A percentile compares a stretch with the other conserved stretches of the same genome.
phyloP scores from a whole-genome alignment of 768 basidiomycete genomes.

The Trametes meyenii region DNA sequence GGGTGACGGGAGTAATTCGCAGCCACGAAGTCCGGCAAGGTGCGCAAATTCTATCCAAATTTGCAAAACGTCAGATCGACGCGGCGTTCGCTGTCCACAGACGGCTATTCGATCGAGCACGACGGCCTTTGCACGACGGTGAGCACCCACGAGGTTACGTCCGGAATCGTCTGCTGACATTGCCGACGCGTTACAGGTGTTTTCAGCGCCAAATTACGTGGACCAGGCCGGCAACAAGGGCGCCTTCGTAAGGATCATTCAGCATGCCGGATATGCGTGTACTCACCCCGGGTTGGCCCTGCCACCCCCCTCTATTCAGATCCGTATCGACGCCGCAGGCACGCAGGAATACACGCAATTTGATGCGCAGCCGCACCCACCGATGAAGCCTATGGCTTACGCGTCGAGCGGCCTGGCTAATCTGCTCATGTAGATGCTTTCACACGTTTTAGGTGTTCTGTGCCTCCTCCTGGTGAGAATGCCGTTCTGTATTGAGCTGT shows the following conservation, averaged over 20 bases:
- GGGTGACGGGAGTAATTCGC: conserved; percentile 86
- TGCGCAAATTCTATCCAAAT: conserved; percentile 36
- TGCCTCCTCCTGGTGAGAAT: background rate
- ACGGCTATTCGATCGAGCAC: conserved; percentile 95
- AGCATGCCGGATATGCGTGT: background rate
- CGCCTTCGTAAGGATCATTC: conserved; percentile 67
- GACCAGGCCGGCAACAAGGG: conserved; percentile 92
- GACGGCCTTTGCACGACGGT: conserved; percentile 93
- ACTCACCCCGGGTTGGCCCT: background rate
- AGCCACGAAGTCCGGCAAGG: conserved; percentile 97
- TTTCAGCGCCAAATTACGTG: conserved; percentile 94
- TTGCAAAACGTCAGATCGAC: conserved; percentile 1
- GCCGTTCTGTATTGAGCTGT: background rate
- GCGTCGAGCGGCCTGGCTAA: conserved; percentile 64
- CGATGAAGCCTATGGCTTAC: conserved; percentile 93
- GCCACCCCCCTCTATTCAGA: conserved; percentile 43
- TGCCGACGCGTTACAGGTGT: conserved; percentile 55
- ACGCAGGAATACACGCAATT: conserved; percentile 77
- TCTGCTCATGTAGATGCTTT: conserved; percentile 61
- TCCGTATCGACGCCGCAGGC: conserved; percentile 81
- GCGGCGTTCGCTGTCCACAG: conserved; percentile 38
- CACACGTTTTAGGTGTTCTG: too few relatives aligned
- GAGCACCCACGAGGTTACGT: conserved; percentile 27
- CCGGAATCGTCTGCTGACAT: conserved; percentile 17
- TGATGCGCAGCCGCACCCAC: conserved; percentile 85